These are phyloP conservation scores for Epichloe gansuensis DNA, from an alignment of 2,329 filamentous ascomycete species.

Conservation along the genomic window DNA sequence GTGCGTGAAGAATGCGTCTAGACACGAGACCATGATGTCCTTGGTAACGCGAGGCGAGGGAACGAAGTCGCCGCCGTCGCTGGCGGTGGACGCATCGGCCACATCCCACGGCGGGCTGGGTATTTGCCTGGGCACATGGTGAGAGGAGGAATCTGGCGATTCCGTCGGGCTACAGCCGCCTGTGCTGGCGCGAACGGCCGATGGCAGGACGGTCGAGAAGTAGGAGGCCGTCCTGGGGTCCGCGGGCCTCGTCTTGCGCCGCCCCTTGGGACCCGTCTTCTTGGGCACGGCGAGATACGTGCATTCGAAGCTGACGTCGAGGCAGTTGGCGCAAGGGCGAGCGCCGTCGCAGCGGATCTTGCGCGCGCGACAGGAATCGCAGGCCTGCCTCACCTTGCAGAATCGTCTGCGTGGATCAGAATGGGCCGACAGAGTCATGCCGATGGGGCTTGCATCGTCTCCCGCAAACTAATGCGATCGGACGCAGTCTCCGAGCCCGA, in stretches of 20 bases:
- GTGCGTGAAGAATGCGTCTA: conserved; percentile 20
- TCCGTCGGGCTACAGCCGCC: neutral
- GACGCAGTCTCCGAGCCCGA: too few relatives aligned
- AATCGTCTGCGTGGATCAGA: conserved; percentile 1
- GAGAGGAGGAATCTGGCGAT: neutral
- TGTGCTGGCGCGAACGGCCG: neutral
- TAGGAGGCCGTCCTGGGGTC: neutral
- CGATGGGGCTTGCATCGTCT: conserved; percentile 2
- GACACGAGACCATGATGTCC: conserved; percentile 12
- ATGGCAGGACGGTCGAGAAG: conserved; percentile 2
- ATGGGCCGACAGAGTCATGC: conserved; percentile 1
- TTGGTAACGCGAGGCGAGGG: conserved; percentile 2
- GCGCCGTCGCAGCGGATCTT: conserved; percentile 19
- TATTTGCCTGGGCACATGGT: neutral
- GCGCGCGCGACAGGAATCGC: conserved; percentile 17
- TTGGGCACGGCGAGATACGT: conserved; percentile 19
- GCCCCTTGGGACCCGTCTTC: conserved; percentile 19
- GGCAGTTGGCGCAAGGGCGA: conserved; percentile 16
- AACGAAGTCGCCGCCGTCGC: conserved; percentile 2
- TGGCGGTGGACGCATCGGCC: conserved; percentile 4
- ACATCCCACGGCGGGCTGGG: neutral
- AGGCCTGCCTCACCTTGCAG: conserved; percentile 17
- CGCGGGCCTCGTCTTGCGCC: conserved; percentile 1
- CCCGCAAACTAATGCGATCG: neutral
- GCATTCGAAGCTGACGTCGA: conserved; percentile 9